These are phyloP conservation scores for Chlorella sp. DNA, from an alignment of 139 green algal genomes.

Conservation along the genomic window DNA sequence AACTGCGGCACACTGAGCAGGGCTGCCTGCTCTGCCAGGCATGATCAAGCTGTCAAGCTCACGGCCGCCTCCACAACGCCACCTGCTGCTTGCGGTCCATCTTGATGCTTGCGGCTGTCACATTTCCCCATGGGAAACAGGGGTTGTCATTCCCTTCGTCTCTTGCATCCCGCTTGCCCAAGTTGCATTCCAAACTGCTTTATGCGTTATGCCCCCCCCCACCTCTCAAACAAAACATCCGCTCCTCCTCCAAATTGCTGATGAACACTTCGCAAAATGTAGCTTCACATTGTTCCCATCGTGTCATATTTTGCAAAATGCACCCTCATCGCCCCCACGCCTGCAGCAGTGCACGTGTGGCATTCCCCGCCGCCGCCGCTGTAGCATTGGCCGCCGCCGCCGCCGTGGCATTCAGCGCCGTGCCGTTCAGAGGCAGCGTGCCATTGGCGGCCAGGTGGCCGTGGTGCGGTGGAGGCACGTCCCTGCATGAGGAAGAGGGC, in stretches of 20 bases:
- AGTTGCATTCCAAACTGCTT: too few relatives aligned
- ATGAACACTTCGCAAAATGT: too few relatives aligned
- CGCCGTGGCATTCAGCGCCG: not conserved
- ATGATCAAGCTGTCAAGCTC: not conserved
- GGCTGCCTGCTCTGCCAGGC: not conserved
- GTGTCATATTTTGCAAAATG: not conserved
- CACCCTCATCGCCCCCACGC: not conserved
- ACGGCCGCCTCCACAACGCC: too few relatives aligned
- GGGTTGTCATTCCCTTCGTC: too few relatives aligned
- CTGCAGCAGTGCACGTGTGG: not conserved
- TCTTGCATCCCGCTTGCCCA: too few relatives aligned
- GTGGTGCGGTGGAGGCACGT: slow-evolving; percentile 23
- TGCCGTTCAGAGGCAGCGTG: not conserved
- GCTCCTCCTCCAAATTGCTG: too few relatives aligned
- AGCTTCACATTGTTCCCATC: too few relatives aligned
- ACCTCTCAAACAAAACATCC: too few relatives aligned
- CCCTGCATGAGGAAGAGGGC: not conserved
- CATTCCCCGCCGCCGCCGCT: not conserved
- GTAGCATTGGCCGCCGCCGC: slow-evolving; percentile 6
- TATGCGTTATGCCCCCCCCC: too few relatives aligned
- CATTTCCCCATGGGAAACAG: too few relatives aligned
- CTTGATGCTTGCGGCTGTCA: too few relatives aligned
- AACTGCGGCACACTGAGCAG: not conserved
- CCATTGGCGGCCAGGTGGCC: slow-evolving; percentile 10
- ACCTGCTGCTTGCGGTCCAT: too few relatives aligned